These are phyloP conservation scores for Cyanodermella asteris DNA, from an alignment of 2,329 filamentous ascomycete species.

Conservation along the genomic window DNA sequence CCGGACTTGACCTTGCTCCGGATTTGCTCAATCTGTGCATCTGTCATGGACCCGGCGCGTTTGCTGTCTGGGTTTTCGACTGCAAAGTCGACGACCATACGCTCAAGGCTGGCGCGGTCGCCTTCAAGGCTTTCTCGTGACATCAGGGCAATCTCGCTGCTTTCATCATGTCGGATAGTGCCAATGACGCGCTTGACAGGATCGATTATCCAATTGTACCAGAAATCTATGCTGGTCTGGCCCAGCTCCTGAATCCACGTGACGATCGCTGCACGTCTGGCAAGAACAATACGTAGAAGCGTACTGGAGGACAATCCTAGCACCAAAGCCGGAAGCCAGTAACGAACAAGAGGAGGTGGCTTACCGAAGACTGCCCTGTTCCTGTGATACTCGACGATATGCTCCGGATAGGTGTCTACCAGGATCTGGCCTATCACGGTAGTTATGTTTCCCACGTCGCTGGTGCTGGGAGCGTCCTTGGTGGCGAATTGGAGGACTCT, in stretches of 20 bases:
- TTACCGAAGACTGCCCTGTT: slow-evolving; percentile 53
- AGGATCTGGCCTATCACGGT: too few species aligned
- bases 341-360: slow-evolving; percentile 54
- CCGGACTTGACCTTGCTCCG: slow-evolving; percentile 67
- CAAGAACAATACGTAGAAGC: slow-evolving; percentile 56
- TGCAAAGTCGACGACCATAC: slow-evolving; percentile 96
- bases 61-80: slow-evolving; percentile 51
- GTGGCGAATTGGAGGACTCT: too few species aligned
- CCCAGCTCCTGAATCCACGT: slow-evolving; percentile 65
- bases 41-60: slow-evolving; percentile 32
- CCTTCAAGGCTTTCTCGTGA: slow-evolving; percentile 78
- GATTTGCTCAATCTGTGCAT: slow-evolving; percentile 52
- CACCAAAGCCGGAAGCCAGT: slow-evolving; percentile 61
- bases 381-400: too few species aligned
- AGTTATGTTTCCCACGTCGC: too few species aligned
- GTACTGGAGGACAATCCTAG: slow-evolving; percentile 69
- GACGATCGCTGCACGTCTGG: slow-evolving; percentile 52
- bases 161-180: slow-evolving; percentile 81
- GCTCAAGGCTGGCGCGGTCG: slow-evolving; percentile 75
- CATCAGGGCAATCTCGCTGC: slow-evolving; percentile 90
- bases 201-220: slow-evolving; percentile 87
- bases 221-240: slow-evolving; percentile 65
- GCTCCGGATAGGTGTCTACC: too few species aligned
- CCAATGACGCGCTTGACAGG: slow-evolving; percentile 63
- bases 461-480: too few species aligned